Base-by-base conservation (phyloP, 768 basidiomycete genomes). In the Trametes elegans region DNA sequence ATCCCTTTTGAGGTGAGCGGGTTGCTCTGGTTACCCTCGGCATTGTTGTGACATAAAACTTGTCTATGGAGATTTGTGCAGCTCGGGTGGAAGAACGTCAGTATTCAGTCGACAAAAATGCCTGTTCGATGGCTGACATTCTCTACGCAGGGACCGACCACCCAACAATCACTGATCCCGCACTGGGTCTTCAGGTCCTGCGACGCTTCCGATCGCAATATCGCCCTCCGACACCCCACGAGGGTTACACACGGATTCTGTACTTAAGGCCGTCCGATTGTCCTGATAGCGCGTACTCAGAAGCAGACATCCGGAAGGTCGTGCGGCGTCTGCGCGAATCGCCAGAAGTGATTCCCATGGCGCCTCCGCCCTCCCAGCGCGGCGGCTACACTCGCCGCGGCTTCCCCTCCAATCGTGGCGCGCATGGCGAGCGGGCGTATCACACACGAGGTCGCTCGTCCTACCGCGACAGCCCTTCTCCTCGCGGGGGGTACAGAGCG, bases 131-230 rank as follows among this genome's bases (percentile, higher is more conserved):
- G 8, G 32, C 29, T 53, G 19, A 53, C 27, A 27, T 49, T 24
- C 13, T 16, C 19, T 43, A 18, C 19, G 7, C 64, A 91, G 90
- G 90, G 62, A 77, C 76, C 31, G 75, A 71, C 44, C 90, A 90
- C 71, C 91, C 90, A 47, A 93, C 90, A 49, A 91, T 93, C 69
- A 82, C 73, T 59, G 76, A 69, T 59, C 74, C 78, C 48, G 78
- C 79, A 64, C 75, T 80, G 39, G 88, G 82, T 18, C 63, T 85
- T 62, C 70, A 73, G 31, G 72, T 90, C n/a, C 74, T 92, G 51
- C 74, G 79, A 57, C 80, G 81, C 48, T 90, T 93, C 68, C 77
- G 78, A 42, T 73, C 76, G 44, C 81, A 84, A 60, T 87, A 84
- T 64, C 73, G 74, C 64, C 65, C 73, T 24, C 90, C 90, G 26